Evolutionary conservation across 306 rosid species (phyloP), one percentile per base, ranked within the genome.

Genomic region (Lathyrus tuberosus): DNA sequence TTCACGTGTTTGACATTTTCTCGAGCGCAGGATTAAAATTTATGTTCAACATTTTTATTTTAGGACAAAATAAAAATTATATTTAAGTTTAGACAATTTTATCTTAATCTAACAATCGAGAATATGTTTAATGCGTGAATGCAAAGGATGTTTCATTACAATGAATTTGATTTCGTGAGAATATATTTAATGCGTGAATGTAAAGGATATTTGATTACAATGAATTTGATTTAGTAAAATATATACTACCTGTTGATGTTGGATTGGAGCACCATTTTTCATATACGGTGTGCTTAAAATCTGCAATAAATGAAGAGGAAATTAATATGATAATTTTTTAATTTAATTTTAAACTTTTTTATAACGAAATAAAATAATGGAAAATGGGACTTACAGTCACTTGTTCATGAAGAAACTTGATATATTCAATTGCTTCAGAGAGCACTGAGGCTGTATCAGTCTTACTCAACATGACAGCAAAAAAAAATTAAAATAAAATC

Each of bases 401-500:
- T 83, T 91, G 97, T 64, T 91, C 96, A 72, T 91, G 99, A 83
- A 91, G 96, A 72, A 67, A 91, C 74, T 91, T 95, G 90, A 95
- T 91, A 80, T 91, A 95, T 75, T 86, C 97, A 74, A 91, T 87
- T 60, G 99, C 99, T 86, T 95, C 99, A 76, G 99, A 95, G 62
- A 95, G 96, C 85, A 95, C 99, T 49, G 99, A 95, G 76, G 99
- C 99, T 63, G 99, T 95, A 91, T 95, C 99, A 70, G 99, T 95
- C 99, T 95, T 96, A 71, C 81, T 83, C 68, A 76, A 64, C 37
- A 70, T 35, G 13, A 57, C 72, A 48, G 61, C 72, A 48, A 68
- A 47, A 9, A 62, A 43, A 75, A 44, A 48, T 81, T 48, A 12
- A 20, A 72, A 24, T 37, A 28, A 68, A 71, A 57, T 38, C 65